Evolutionary conservation across 2,329 filamentous ascomycete species (phyloP), one percentile per base, ranked within the genome.

Genomic region (Ascosphaera pollenicola): DNA sequence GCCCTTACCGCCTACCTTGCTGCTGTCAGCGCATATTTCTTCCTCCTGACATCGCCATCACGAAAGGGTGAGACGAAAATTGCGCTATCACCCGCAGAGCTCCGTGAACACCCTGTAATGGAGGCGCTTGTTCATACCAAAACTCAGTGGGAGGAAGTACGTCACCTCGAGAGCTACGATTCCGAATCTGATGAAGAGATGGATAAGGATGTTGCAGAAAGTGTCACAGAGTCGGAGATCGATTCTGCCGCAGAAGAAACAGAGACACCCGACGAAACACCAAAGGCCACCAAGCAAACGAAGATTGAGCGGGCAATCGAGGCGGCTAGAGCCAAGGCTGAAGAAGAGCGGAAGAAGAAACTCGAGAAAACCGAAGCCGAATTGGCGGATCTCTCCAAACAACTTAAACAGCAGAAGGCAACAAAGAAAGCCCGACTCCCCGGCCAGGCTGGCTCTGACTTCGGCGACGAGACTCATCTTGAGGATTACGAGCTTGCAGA

Each of bases 101-200:
- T 98, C 34, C 75, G 82, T 43, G 81, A 93, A 39, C 89, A 98
- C 56, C 75, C 83, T 11, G 72, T 98, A 43, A 95, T 98, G 83
- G 74, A 78, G 42, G 79, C 72, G 13, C 58, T 98, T 28, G 62
- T 94, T 34, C 73, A 76, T 52, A 87, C 80, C 55, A 74, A 84
- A 41, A 69, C 78, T 42, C 66, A 85, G 8, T 98, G 89, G 89
- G 64, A 73, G 39, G 71, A 68, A 44, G 74, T 83, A 21, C 76
- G 81, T 55, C 61, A 69, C 35, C 54, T 91, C n/a, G 65, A 68
- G 41, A 54, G 68, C 2, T 54, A 62, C 41, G 51, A 54, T n/a
- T 54, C 47, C 8, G 44, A 45, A 24, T 34, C 19, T 35, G 35
- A 43, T 6, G 49, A 51, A 45, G 43, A 49, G 50, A 41, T 4